Evolutionary conservation across 2,329 filamentous ascomycete genomes (phyloP), one percentile per base, ranked within the genome.

Genomic region (Penicillium verrucosum): DNA sequence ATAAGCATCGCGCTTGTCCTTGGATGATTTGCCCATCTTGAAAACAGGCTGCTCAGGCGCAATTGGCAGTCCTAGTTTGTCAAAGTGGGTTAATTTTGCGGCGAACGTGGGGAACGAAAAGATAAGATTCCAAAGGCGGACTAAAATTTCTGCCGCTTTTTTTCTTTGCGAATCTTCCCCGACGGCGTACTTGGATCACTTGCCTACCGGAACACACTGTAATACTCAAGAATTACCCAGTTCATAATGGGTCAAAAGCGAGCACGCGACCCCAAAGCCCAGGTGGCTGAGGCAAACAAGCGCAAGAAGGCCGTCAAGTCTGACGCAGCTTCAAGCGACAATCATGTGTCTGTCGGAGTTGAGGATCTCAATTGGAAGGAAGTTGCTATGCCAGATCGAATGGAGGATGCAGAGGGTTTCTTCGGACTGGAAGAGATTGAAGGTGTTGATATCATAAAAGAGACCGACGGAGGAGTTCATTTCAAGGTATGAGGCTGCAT

Each of bases 1-100:
- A 78, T 99, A 99, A 44, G 92, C 92, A 74, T 99, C 94, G 51
- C 94, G 89, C 78, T 99, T 99, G 72, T 99, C 94, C 76, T 99
- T 99, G 46, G 93, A 97, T 1, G 94, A 96, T 74, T 97, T 97
- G 1, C 92, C 92, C 92, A 96, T 96, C 60, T 52, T 50, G 34
- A 44, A 43, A 42, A 42, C 43, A 43, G 29, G 25, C 43, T 27
- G 5, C 3, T 14, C 9, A 8, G 29, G 11, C 40, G 36, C 53
- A 55, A 51, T 51, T 38, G 45, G 40, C 36, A 41, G 54, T 59
- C 40, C 29, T 30, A 43, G 47, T 51, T 50, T 34, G 45, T 59
- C 37, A 53, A 57, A 51, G 59, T 57, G 59, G 59, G 54, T 46
- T 56, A 30, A 59, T 64, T 60, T 63, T 66, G 58, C 55, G 60